A percentile compares a stretch with the other conserved stretches of the same genome.
Evolutionary conservation across 148 eudicot species (phyloP).

Genomic region (Diospyros lotus): DNA sequence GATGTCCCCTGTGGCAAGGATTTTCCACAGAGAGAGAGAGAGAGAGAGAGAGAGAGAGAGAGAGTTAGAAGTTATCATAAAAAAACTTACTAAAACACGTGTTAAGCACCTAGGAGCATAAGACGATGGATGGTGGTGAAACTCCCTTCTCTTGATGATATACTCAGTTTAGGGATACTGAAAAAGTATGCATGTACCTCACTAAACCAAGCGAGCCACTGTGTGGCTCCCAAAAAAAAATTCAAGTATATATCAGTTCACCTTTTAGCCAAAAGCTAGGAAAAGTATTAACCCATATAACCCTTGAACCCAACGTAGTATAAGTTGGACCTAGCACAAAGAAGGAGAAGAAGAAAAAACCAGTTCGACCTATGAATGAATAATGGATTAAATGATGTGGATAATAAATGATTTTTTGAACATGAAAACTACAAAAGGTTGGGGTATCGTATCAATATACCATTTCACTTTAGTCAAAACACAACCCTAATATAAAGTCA

Average conservation of each 20-base stretch:
- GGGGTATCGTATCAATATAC: background rate
- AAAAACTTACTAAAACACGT: background rate
- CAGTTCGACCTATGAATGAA: background rate
- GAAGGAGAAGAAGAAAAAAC: background rate
- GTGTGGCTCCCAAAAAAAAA: background rate
- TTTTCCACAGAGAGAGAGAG: background rate
- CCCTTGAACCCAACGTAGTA: background rate
- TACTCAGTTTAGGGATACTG: background rate
- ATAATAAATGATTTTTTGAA: background rate
- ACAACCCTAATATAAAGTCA: background rate
- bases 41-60: background rate
- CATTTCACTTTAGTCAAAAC: background rate
- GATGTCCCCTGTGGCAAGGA: constrained; percentile 45
- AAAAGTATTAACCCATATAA: background rate
- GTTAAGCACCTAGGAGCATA: background rate
- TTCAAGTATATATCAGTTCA: background rate
- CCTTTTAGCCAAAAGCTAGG: background rate
- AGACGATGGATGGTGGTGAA: background rate
- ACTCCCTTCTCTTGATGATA: background rate
- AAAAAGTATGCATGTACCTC: too few relatives aligned
- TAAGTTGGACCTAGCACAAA: too few relatives aligned
- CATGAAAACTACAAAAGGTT: background rate
- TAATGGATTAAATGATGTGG: background rate
- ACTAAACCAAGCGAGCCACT: too few relatives aligned
- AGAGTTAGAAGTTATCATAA: background rate